These are phyloP conservation scores for Mucor lusitanicus DNA, from an alignment of 371 early-diverging fungal species.

Conservation along the genomic window DNA sequence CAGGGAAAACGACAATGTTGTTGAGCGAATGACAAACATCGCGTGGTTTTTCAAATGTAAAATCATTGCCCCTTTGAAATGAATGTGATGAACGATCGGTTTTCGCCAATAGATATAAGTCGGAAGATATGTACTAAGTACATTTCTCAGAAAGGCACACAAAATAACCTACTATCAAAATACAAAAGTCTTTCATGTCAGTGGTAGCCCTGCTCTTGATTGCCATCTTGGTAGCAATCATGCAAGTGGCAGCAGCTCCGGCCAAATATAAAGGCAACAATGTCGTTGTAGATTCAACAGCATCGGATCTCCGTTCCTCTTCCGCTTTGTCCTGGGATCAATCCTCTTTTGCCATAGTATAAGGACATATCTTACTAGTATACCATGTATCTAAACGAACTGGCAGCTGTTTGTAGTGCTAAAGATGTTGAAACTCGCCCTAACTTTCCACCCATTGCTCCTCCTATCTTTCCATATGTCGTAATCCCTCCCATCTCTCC, in stretches of 20 bases:
- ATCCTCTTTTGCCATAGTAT: background rate
- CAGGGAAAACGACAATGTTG: too few species aligned
- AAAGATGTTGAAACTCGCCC: background rate
- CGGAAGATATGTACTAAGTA: too few species aligned
- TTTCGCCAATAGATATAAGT: too few species aligned
- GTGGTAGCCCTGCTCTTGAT: background rate
- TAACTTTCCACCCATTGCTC: background rate
- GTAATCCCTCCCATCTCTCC: background rate
- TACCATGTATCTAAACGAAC: background rate
- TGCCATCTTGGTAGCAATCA: background rate
- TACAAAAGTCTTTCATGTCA: background rate
- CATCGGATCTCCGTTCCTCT: background rate
- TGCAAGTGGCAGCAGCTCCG: background rate
- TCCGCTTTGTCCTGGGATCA: background rate
- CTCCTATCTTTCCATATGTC: background rate
- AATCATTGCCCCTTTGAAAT: too few species aligned
- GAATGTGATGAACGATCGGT: too few species aligned
- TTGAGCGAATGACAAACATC: too few species aligned
- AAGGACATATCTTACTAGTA: too few species aligned
- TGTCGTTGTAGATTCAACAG: background rate
- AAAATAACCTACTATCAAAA: too few species aligned
- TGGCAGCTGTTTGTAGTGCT: background rate
- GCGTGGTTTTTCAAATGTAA: too few species aligned
- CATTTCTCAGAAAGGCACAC: too few species aligned
- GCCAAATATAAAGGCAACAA: background rate